A percentile compares a stretch with the other conserved stretches of the same genome.
phyloP scores from a whole-genome alignment of 352 stramenopile genomes.

The Globisporangium uncinulatum region DNA sequence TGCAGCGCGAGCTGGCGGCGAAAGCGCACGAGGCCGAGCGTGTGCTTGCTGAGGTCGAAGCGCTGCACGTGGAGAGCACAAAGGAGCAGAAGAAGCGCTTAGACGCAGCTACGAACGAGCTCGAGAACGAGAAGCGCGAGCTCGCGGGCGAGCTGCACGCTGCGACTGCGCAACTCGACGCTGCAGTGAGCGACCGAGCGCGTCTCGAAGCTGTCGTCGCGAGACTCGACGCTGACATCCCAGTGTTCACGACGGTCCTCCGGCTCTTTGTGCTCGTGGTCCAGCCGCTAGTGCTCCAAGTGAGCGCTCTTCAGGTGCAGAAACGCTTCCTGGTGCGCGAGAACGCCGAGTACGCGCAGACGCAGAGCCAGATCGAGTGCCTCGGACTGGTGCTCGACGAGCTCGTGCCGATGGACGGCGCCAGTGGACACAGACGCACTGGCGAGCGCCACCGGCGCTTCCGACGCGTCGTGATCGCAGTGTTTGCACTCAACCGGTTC shows the following conservation, averaged over 20 bases:
- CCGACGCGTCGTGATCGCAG: slow-evolving; percentile 43
- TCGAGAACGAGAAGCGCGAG: slow-evolving; percentile 32
- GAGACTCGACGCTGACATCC: slow-evolving; percentile 35
- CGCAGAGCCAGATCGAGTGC: slow-evolving; percentile 55
- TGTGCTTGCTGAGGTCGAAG: slow-evolving; percentile 35
- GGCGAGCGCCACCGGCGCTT: slow-evolving; percentile 22
- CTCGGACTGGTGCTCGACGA: slow-evolving; percentile 54
- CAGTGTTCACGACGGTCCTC: slow-evolving; percentile 35
- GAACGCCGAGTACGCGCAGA: slow-evolving; percentile 34
- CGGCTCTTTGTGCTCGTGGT: slow-evolving; percentile 60
- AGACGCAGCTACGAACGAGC: slow-evolving; percentile 18
- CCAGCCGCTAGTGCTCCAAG: slow-evolving; percentile 54
- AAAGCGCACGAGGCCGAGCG: slow-evolving; percentile 31
- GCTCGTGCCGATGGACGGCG: slow-evolving; percentile 30
- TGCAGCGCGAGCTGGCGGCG: slow-evolving; percentile 29
- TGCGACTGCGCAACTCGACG: slow-evolving; percentile 11
- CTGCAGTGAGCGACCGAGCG: slow-evolving; percentile 12
- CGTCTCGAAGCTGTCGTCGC: slow-evolving; percentile 26
- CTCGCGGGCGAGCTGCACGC: slow-evolving; percentile 26
- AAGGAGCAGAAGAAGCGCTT: slow-evolving; percentile 38
- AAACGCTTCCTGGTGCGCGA: slow-evolving; percentile 48
- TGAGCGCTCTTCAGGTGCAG: slow-evolving; percentile 54
- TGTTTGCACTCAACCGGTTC: slow-evolving; percentile 69
- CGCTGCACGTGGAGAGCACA: slow-evolving; percentile 26
- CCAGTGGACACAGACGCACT: slow-evolving; percentile 2